phyloP scores from a whole-genome alignment of 2,329 filamentous ascomycete genomes.

The Aspergillus luchuensis region DNA sequence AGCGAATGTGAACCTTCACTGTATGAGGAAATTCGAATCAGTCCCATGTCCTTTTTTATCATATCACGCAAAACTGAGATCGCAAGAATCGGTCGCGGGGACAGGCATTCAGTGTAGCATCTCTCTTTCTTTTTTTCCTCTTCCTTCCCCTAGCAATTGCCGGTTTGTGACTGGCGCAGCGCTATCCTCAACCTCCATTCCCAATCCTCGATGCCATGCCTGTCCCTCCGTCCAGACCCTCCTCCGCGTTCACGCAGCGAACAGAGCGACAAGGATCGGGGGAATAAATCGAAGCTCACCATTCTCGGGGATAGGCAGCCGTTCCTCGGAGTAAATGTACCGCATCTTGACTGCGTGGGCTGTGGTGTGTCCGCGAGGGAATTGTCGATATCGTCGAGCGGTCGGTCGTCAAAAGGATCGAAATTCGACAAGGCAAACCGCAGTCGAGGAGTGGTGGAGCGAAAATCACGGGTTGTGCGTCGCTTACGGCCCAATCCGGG shows the following conservation, averaged over 20 bases:
- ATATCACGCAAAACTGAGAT: constrained; percentile 3
- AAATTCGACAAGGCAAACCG: constrained; percentile 37
- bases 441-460: constrained; percentile 40
- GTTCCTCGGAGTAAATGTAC: constrained; percentile 99
- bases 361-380: constrained; percentile 44
- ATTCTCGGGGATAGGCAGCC: constrained; percentile 92
- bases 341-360: constrained; percentile 77
- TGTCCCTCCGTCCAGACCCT: constrained; percentile 6
- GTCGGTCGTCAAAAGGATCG: constrained; percentile 42
- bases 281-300: constrained; percentile 65
- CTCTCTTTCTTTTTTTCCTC: neutral
- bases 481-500: constrained; percentile 43
- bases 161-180: constrained; percentile 7
- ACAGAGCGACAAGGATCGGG: constrained; percentile 30
- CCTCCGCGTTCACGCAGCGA: constrained; percentile 19
- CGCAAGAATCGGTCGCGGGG: constrained; percentile 6
- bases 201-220: constrained; percentile 7
- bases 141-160: neutral
- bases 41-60: constrained; percentile 17
- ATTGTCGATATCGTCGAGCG: constrained; percentile 43
- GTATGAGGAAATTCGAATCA: constrained; percentile 40
- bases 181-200: neutral
- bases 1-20: constrained; percentile 99
- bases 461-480: constrained; percentile 49
- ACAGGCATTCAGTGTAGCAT: constrained; percentile 10